Base-by-base conservation (phyloP, 176 grass and related monocot species). In the Eleusine coracana region DNA sequence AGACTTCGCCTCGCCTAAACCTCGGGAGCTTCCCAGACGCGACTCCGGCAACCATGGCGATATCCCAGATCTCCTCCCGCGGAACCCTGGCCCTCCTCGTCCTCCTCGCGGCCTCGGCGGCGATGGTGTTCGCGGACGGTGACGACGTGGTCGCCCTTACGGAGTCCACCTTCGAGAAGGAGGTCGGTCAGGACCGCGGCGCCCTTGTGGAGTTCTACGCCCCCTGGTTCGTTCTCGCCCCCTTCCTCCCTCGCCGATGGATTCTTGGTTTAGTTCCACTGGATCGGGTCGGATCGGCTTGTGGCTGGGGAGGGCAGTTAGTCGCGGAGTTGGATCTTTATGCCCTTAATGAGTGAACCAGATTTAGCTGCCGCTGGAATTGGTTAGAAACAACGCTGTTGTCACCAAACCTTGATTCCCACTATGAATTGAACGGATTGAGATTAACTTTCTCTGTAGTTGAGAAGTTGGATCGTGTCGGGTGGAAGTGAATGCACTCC, bases 161-260 rank as follows among this genome's bases (percentile, higher is more conserved):
- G 10, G 80, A 90, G 80, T 83, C 86, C 73, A 87, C 83, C 81
- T 96, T 96, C 60, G 86, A 96, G 83, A 78, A 89, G 83, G 93
- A 93, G 86, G 90, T 96, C 72, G 93, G 90, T 6, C 79, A 96
- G 60, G 93, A 96, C 74, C 88, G 90, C 55, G 90, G 70, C 80
- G 90, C 85, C 72, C 88, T 96, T 55, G 82, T 92, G 68, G 93
- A 90, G 76, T 96, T 96, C 77, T 92, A 88, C 71, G 87, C 93
- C 5, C 90, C 90, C 36, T 96, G 93, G 93, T 91, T 88, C 37
- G 77, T 11, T 23, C n/a, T 41, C 58, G 25, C 13, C 77, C 3
- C 31, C 29, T 27, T 31, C 10, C 41, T 74, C 5, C 27, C 31
- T 83, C 34, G 18, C 16, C 6, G 61, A 37, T 56, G 27, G n/a